Evolutionary conservation across 306 rosid genomes (phyloP).

Genomic region (Benincasa hispida): DNA sequence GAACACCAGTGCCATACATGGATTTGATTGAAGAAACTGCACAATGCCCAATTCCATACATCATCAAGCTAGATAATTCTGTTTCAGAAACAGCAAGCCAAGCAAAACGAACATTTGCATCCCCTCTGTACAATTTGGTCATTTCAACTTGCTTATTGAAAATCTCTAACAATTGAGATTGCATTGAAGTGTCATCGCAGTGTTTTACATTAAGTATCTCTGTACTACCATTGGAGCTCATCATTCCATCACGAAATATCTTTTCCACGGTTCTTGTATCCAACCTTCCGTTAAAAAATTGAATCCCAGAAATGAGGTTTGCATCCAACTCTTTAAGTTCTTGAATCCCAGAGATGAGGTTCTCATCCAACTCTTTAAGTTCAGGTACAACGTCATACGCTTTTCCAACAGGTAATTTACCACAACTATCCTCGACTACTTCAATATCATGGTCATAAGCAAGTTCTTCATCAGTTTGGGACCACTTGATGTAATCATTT

Average conservation of each 20-base stretch:
- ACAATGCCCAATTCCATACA: conserved; percentile 61
- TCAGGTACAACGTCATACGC: neutral
- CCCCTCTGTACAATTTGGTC: conserved; percentile 36
- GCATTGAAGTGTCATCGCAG: conserved; percentile 28
- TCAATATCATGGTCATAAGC: conserved; percentile 18
- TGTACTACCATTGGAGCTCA: conserved; percentile 23
- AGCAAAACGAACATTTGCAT: conserved; percentile 62
- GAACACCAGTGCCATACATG: conserved; percentile 21
- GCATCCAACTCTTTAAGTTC: neutral
- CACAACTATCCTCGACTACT: conserved; percentile 54
- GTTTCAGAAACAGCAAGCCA: conserved; percentile 65
- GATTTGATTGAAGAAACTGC: conserved; percentile 14
- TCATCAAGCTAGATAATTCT: conserved; percentile 39
- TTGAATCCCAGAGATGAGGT: conserved; percentile 1
- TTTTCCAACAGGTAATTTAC: conserved; percentile 10
- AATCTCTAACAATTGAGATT: conserved; percentile 51
- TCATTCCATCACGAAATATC: conserved; percentile 47
- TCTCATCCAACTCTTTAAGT: neutral
- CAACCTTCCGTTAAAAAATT: conserved; percentile 20
- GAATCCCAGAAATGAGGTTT: neutral
- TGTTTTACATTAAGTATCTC: conserved; percentile 36
- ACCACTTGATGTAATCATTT: conserved; percentile 31
- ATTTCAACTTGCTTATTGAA: conserved; percentile 74
- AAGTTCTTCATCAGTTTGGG: conserved; percentile 28
- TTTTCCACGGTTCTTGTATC: conserved; percentile 44